Percentiles rank a stretch among this genome's conserved stretches.
These are phyloP conservation scores for Peribolospora kevripleyi DNA, from an alignment of 768 basidiomycete genomes.

Conservation along the genomic window DNA sequence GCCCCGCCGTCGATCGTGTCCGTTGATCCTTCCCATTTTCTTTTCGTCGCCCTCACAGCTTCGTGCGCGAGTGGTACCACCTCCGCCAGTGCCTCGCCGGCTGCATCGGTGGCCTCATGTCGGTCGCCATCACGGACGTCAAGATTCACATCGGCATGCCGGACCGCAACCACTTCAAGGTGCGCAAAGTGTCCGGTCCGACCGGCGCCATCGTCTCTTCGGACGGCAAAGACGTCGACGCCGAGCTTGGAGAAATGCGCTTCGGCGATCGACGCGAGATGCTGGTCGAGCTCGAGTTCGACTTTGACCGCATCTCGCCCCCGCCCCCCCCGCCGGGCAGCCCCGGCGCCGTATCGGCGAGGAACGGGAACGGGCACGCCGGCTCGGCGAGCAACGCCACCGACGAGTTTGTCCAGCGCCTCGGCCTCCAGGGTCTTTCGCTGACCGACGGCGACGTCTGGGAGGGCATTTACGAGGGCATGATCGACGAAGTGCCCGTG, in stretches of 20 bases:
- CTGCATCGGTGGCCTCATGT: slow-evolving; percentile 88
- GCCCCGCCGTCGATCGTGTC: background rate
- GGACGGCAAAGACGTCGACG: slow-evolving; percentile 85
- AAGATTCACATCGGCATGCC: slow-evolving; percentile 86
- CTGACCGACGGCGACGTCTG: slow-evolving; percentile 12
- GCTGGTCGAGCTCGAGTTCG: slow-evolving; percentile 82
- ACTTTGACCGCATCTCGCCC: slow-evolving; percentile 15
- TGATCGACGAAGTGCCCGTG: slow-evolving; percentile 95
- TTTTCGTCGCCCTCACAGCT: background rate
- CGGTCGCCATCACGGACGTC: slow-evolving; percentile 74
- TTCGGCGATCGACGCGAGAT: slow-evolving; percentile 97
- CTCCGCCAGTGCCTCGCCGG: slow-evolving; percentile 78
- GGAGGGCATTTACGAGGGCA: slow-evolving; percentile 31
- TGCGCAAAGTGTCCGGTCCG: slow-evolving; percentile 82
- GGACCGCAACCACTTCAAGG: slow-evolving; percentile 68
- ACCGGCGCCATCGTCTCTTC: slow-evolving; percentile 60
- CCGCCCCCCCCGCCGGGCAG: too few relatives aligned
- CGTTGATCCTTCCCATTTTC: background rate
- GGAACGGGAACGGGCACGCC: slow-evolving; percentile 18
- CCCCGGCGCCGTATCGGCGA: slow-evolving; percentile 19
- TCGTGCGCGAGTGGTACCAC: slow-evolving; percentile 32
- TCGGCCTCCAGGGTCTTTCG: slow-evolving; percentile 9
- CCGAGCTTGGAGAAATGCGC: slow-evolving; percentile 77
- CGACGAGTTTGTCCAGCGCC: slow-evolving; percentile 43
- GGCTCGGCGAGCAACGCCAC: slow-evolving; percentile 39